Evolutionary conservation across 768 basidiomycete genomes (phyloP), one percentile per base, ranked within the genome.

Genomic region (Hypholoma fasciculare): DNA sequence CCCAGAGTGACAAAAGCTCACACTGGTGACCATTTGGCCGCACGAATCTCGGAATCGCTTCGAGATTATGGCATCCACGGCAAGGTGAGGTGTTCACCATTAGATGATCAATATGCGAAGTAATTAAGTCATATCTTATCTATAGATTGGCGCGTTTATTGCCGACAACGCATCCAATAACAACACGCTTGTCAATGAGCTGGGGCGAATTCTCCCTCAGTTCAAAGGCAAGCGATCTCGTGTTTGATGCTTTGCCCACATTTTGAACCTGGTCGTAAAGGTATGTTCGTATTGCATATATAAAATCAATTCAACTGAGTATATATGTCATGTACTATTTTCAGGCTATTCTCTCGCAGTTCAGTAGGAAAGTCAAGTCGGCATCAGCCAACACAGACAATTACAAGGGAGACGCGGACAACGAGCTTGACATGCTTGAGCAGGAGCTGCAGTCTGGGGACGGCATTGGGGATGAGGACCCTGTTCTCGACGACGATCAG

Each of bases 41-140:
- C 36, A 4, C 34, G 36, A 5, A 39, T 59, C 14, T 52, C 52
- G 7, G 52, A 59, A 20, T 49, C 47, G 54, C 27, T 23, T 2
- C 11, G 63, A 0, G 60, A 69, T 0, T 75, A 67, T 56, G 61
- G 67, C 0, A 65, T 77, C 7, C 46, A 60, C 9, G 48, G 69
- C 26, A 74, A 74, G 69, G 71, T 72, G 9, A 27, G n/a, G n/a
- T n/a, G n/a, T n/a, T n/a, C n/a, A n/a, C n/a, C 54, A 3, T 30
- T 34, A 27, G 3, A 14, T 14, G 4, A 14, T 11, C 13, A 11
- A 4, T n/a, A n/a, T n/a, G n/a, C 12, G 40, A n/a, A n/a, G 4
- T 42, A 42, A n/a, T n/a, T 42, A 11, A 14, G 17, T 11, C 12
- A 3, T 4, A 4, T 56, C 26, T 17, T 40, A 39, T 42, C 6